phyloP scores from a whole-genome alignment of 768 basidiomycete species.

The Suillus alpinus region DNA sequence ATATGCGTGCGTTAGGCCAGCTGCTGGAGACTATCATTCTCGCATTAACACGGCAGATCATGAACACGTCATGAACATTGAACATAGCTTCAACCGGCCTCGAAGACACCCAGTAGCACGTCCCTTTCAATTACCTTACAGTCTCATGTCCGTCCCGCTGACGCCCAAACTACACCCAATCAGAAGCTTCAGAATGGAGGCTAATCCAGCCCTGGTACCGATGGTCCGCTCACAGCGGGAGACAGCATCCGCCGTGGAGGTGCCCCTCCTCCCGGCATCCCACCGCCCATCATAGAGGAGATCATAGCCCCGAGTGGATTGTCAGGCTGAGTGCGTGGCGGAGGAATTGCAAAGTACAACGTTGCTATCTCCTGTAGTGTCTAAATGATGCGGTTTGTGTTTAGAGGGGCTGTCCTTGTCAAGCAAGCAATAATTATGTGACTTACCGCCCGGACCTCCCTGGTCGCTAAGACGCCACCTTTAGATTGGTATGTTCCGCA shows the following conservation, averaged over 20 bases:
- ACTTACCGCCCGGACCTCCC: slow-evolving; percentile 64
- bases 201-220: slow-evolving; percentile 27
- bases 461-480: slow-evolving; percentile 57
- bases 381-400: slow-evolving; percentile 34
- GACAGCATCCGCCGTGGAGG: slow-evolving; percentile 28
- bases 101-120: slow-evolving; percentile 1
- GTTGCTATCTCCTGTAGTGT: slow-evolving; percentile 64
- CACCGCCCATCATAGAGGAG: slow-evolving; percentile 84
- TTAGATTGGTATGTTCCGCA: slow-evolving; percentile 81
- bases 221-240: slow-evolving; percentile 24
- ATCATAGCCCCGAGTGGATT: slow-evolving; percentile 90
- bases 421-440: not conserved
- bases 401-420: not conserved
- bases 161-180: slow-evolving; percentile 9
- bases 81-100: not conserved
- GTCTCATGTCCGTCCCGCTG: slow-evolving; percentile 10
- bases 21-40: slow-evolving; percentile 4
- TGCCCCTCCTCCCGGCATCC: slow-evolving; percentile 29
- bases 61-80: slow-evolving; percentile 15
- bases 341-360: slow-evolving; percentile 86
- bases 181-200: not conserved
- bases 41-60: slow-evolving; percentile 1
- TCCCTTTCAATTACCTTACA: slow-evolving; percentile 14
- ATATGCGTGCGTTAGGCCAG: not conserved
- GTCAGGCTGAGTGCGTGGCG: slow-evolving; percentile 62